A percentile compares a stretch with the other conserved stretches of the same genome.
Conservation (phyloP, 768 basidiomycete genomes). For the Crepidotus variabilis region DNA sequence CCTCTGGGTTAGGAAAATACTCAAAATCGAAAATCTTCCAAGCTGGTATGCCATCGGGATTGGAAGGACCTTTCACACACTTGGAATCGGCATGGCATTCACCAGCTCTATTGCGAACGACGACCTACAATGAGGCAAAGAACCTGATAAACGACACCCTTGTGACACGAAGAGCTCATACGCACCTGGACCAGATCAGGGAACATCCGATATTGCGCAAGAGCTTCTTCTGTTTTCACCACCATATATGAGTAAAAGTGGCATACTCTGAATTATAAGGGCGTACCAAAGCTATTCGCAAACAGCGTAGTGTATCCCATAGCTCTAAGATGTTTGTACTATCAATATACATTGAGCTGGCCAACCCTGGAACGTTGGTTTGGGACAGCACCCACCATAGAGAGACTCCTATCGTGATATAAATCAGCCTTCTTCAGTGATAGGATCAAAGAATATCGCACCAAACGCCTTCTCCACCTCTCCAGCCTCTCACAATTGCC, state of each 20-base stretch:
- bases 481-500: conserved; percentile 15
- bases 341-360: background rate
- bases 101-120: conserved; percentile 22
- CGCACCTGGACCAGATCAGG: conserved; percentile 27
- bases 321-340: conserved; percentile 21
- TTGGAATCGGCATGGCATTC: conserved; percentile 21
- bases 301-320: conserved; percentile 24
- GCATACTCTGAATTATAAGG: no score
- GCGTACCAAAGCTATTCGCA: conserved; percentile 21
- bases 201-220: conserved; percentile 26
- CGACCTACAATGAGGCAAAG: conserved; percentile 14
- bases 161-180: conserved; percentile 7
- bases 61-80: conserved; percentile 22
- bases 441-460: conserved; percentile 9
- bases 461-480: conserved; percentile 30
- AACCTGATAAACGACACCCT: background rate
- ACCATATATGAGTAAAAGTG: no score
- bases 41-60: conserved; percentile 28
- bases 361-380: background rate
- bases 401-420: conserved; percentile 19
- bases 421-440: background rate
- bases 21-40: conserved; percentile 34
- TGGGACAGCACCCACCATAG: conserved; percentile 25
- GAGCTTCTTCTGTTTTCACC: conserved; percentile 21
- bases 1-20: conserved; percentile 17